Percentiles rank a stretch among this genome's conserved stretches.
Evolutionary conservation across 2,329 filamentous ascomycete species (phyloP).

Genomic region (Talaromyces atroroseus): DNA sequence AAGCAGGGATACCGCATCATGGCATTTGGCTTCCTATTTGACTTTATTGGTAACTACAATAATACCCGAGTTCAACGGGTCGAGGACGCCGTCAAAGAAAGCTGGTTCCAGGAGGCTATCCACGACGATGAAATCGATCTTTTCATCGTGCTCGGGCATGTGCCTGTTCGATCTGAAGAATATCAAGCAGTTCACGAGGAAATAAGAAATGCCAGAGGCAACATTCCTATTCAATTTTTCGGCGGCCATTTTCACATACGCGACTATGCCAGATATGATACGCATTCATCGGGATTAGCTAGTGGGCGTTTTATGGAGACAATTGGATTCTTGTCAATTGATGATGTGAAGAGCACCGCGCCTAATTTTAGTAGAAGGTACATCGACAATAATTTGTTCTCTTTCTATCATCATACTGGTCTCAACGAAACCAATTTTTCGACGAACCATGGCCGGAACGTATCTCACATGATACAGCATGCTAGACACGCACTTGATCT

Average conservation of each 20-base stretch:
- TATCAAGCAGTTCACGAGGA: constrained; percentile 71
- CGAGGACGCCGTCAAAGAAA: constrained; percentile 70
- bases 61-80: constrained; percentile 82
- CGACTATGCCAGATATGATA: constrained; percentile 75
- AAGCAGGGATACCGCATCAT: constrained; percentile 78
- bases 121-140: constrained; percentile 73
- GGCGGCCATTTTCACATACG: constrained; percentile 87
- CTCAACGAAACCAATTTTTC: constrained; percentile 67
- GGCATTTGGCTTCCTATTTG: constrained; percentile 90
- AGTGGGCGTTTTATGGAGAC: constrained; percentile 94
- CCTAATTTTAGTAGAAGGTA: constrained; percentile 71
- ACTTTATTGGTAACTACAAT: constrained; percentile 85
- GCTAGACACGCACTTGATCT: constrained; percentile 67
- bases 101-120: constrained; percentile 85
- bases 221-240: constrained; percentile 84
- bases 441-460: constrained; percentile 67
- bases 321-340: constrained; percentile 85
- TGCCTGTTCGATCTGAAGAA: constrained; percentile 74
- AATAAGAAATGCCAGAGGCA: constrained; percentile 70
- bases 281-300: constrained; percentile 70
- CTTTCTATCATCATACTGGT: constrained; percentile 73
- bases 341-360: constrained; percentile 51
- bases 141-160: constrained; percentile 81
- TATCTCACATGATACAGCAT: constrained; percentile 62
- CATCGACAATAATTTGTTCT: constrained; percentile 89